A percentile compares a stretch with the other conserved stretches of the same genome.
Evolutionary conservation across 164 flowering plant species (phyloP).

Genomic region (Berberis vulgaris): DNA sequence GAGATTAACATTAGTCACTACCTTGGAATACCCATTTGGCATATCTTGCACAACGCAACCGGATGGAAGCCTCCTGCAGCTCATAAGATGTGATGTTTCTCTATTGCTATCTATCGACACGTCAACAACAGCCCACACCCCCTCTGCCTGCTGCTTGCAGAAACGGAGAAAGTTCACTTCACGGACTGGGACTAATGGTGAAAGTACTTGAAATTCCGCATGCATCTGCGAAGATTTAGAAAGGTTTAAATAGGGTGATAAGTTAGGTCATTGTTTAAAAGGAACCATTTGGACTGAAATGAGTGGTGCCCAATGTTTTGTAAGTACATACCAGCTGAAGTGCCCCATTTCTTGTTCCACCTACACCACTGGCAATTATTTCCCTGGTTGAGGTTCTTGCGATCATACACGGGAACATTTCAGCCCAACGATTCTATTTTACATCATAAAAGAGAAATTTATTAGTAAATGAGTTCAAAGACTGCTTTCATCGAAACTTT

Average conservation of each 20-base stretch:
- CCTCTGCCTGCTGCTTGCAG: constrained; percentile 97
- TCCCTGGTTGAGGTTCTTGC: constrained; percentile 68
- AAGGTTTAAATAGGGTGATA: too few species aligned
- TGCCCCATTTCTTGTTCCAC: constrained; percentile 83
- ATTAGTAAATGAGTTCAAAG: not conserved
- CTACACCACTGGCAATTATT: constrained; percentile 70
- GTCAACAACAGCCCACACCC: constrained; percentile 99
- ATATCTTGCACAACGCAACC: constrained; percentile 95
- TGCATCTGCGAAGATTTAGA: constrained; percentile 50
- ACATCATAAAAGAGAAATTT: not conserved
- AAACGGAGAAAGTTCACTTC: constrained; percentile 80
- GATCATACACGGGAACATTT: constrained; percentile 85
- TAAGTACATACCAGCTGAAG: constrained; percentile 54
- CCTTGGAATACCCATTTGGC: constrained; percentile 98
- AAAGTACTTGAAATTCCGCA: constrained; percentile 90
- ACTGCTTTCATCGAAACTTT: too few species aligned
- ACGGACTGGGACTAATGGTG: constrained; percentile 86
- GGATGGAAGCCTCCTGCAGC: constrained; percentile 86
- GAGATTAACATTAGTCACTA: constrained; percentile 12
- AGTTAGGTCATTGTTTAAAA: too few species aligned
- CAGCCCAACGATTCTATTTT: constrained; percentile 70
- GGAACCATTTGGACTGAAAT: not conserved
- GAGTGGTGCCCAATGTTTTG: not conserved
- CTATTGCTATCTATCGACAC: constrained; percentile 70
- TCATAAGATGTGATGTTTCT: constrained; percentile 38